These are phyloP conservation scores for Hymenoscyphus scutula DNA, from an alignment of 2,329 filamentous ascomycete genomes.

Conservation along the genomic window DNA sequence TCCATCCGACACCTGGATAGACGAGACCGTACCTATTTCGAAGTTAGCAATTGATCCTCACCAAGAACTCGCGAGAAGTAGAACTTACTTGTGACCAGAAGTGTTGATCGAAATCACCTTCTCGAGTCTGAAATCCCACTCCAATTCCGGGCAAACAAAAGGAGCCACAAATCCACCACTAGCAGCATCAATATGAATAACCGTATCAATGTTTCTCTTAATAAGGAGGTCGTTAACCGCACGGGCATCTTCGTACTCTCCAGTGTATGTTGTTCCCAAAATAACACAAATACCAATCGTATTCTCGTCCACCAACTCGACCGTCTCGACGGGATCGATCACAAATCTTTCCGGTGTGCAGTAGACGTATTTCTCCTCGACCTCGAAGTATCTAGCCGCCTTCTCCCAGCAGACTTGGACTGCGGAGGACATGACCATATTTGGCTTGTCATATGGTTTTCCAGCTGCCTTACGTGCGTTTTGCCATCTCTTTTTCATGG, in stretches of 20 bases:
- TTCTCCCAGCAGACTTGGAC: conserved; percentile 99
- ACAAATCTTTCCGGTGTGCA: conserved; percentile 61
- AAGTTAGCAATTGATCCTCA: conserved; percentile 3
- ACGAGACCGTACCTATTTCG: conserved; percentile 73
- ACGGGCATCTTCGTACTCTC: conserved; percentile 93
- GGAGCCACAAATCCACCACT: conserved; percentile 91
- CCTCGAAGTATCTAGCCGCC: conserved; percentile 82
- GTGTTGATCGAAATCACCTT: conserved; percentile 93
- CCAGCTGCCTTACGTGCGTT: conserved; percentile 80
- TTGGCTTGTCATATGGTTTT: conserved; percentile 76
- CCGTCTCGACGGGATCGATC: conserved; percentile 61
- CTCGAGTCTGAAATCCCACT: conserved; percentile 89
- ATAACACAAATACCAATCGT: conserved; percentile 92
- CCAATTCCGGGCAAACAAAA: conserved; percentile 77
- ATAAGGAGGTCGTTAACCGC: conserved; percentile 84
- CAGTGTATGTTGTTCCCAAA: conserved; percentile 90
- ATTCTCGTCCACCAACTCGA: conserved; percentile 62
- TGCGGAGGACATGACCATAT: conserved; percentile 93
- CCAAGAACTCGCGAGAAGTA: background rate
- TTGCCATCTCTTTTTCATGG: conserved; percentile 95
- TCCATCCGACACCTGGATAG: conserved; percentile 93
- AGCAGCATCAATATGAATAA: conserved; percentile 92
- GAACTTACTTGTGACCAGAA: conserved; percentile 80
- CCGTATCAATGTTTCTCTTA: conserved; percentile 70
- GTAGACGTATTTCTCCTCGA: conserved; percentile 81